Conservation (phyloP, 805 yeast genomes). For the Teunomyces panamensis region DNA sequence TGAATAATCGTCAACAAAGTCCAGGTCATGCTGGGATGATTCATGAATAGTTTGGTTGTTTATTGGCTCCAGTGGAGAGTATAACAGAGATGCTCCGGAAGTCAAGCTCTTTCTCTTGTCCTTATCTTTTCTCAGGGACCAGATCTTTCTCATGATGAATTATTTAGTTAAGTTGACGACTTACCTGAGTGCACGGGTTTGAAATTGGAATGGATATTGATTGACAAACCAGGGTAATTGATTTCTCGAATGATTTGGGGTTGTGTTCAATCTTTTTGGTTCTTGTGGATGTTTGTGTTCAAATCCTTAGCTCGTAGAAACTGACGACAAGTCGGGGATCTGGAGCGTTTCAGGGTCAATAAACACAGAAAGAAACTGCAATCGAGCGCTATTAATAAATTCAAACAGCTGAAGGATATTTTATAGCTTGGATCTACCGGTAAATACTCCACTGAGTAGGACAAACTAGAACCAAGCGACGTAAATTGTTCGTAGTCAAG, state of each 20-base stretch:
- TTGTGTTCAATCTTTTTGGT: not conserved
- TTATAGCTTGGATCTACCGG: not conserved
- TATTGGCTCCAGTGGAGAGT: conserved; percentile 7
- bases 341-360: not conserved
- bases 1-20: conserved; percentile 10
- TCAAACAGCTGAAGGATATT: not conserved
- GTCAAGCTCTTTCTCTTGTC: conserved; percentile 23
- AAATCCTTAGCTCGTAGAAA: not conserved
- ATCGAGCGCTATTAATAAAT: not conserved
- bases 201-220: not conserved
- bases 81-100: not conserved
- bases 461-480: not conserved
- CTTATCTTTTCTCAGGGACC: conserved; percentile 24
- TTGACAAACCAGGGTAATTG: not conserved
- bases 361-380: not conserved
- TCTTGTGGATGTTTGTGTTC: not conserved
- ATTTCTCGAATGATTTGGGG: not conserved
- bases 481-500: conserved; percentile 2
- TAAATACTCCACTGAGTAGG: not conserved
- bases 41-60: conserved; percentile 5
- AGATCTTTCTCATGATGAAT: conserved; percentile 24
- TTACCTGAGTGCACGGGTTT: not conserved
- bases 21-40: not conserved
- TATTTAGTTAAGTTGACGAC: not conserved
- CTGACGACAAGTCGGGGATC: not conserved